A percentile compares a stretch with the other conserved stretches of the same genome.
Conservation (phyloP, 78 protist genomes). For the Isochrysis galbana region DNA sequence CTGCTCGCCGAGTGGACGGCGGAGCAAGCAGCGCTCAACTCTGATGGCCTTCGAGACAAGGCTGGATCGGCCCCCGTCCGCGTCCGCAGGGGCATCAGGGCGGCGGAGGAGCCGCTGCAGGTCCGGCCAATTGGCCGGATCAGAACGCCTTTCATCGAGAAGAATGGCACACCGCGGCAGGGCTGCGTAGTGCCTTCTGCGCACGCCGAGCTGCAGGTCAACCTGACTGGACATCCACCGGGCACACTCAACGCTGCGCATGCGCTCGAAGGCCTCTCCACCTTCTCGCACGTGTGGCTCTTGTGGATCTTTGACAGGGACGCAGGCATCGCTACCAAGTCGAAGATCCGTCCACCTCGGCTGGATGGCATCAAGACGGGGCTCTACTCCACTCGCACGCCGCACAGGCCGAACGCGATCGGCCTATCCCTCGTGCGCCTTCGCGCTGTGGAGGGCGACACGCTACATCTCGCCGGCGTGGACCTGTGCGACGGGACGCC, state of each 20-base stretch:
- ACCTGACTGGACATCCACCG: not conserved
- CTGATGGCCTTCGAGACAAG: no score
- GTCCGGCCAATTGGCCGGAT: not conserved
- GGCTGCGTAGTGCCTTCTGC: not conserved
- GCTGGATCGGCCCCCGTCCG: no score
- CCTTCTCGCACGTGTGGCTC: slow-evolving; percentile 33
- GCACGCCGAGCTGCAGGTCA: not conserved
- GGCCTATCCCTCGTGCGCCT: slow-evolving; percentile 4
- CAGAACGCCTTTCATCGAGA: not conserved
- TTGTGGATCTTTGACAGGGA: not conserved
- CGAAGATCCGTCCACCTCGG: slow-evolving; percentile 25
- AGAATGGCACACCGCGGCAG: slow-evolving; percentile 30
- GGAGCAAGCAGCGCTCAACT: no score
- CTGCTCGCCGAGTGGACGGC: no score
- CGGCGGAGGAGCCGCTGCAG: no score
- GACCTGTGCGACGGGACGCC: slow-evolving; percentile 39
- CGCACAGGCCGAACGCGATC: slow-evolving; percentile 26
- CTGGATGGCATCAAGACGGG: slow-evolving; percentile 11
- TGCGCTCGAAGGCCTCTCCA: not conserved
- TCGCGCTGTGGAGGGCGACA: not conserved
- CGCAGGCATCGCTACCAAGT: not conserved
- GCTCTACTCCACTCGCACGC: slow-evolving; percentile 25
- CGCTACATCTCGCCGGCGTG: slow-evolving; percentile 17
- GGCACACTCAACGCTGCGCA: not conserved
- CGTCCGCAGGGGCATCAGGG: no score